These are phyloP conservation scores for Hypoxylon fuscum DNA, from an alignment of 495 filamentous ascomycete genomes.

Conservation along the genomic window DNA sequence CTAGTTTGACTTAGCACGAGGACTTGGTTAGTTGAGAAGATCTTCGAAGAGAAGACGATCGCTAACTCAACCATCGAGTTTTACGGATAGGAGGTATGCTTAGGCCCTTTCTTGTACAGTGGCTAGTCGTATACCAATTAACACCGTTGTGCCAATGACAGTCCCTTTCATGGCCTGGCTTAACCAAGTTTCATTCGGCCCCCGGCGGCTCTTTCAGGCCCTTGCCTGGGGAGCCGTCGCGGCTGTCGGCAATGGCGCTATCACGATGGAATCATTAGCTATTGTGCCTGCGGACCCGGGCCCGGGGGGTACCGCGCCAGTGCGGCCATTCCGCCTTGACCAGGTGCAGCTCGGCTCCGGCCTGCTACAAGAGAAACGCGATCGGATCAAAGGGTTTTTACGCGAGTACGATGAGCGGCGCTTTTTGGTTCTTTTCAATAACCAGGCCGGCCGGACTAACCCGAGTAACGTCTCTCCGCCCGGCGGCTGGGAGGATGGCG, in stretches of 20 bases:
- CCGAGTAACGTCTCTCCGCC: slow-evolving; percentile 25
- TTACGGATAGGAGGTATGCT: background rate
- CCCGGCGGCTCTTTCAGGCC: slow-evolving; percentile 16
- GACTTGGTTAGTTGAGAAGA: background rate
- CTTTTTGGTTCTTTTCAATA: slow-evolving; percentile 37
- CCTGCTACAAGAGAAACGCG: slow-evolving; percentile 36
- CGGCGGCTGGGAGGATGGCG: slow-evolving; percentile 39
- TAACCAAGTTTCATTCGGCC: background rate
- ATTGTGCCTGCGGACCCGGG: slow-evolving; percentile 23
- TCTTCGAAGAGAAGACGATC: too few relatives aligned
- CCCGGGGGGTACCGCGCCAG: slow-evolving; percentile 32
- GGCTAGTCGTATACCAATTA: background rate
- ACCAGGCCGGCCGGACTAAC: slow-evolving; percentile 34
- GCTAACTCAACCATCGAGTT: too few relatives aligned
- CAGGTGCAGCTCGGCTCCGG: slow-evolving; percentile 32
- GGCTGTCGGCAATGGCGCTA: slow-evolving; percentile 12
- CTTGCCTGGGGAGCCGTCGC: slow-evolving; percentile 7
- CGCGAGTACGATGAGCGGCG: slow-evolving; percentile 25
- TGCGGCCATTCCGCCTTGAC: slow-evolving; percentile 36
- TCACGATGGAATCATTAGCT: too few relatives aligned
- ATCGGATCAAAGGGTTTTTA: slow-evolving; percentile 35
- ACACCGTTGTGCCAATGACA: background rate
- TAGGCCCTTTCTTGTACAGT: background rate
- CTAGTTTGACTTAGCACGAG: background rate
- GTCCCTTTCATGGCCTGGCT: slow-evolving; percentile 16